Evolutionary conservation across 2,329 filamentous ascomycete genomes (phyloP).

Genomic region (Beauveria bassiana): DNA sequence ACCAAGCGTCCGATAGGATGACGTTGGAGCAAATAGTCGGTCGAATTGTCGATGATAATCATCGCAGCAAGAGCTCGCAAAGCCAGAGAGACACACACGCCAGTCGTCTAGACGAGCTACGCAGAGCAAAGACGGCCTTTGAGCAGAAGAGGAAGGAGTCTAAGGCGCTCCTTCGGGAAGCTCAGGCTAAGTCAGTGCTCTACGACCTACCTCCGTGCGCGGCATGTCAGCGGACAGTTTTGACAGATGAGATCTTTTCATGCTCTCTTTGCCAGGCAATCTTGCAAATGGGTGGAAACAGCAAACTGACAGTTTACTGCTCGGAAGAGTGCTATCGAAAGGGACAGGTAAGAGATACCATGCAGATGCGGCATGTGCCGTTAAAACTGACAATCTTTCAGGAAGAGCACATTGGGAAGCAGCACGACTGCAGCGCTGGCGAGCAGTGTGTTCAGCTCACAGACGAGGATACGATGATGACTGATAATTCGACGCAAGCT

Average conservation of each 20-base stretch:
- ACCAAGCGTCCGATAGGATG: conserved; percentile 20
- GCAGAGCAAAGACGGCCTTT: conserved; percentile 40
- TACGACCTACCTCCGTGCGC: conserved; percentile 32
- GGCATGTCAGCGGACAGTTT: conserved; percentile 28
- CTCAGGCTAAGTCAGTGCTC: conserved; percentile 26
- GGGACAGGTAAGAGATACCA: conserved; percentile 31
- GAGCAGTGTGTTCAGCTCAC: conserved; percentile 31
- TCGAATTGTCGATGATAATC: conserved; percentile 24
- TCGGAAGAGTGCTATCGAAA: conserved; percentile 33
- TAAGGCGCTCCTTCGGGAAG: conserved; percentile 26
- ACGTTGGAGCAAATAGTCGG: conserved; percentile 28
- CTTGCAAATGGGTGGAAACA: conserved; percentile 27
- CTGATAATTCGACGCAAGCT: conserved; percentile 20
- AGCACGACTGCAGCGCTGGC: conserved; percentile 35
- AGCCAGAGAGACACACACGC: conserved; percentile 31
- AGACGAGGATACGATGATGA: conserved; percentile 34
- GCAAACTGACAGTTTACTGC: conserved; percentile 36
- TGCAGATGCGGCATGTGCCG: no score
- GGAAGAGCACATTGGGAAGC: conserved; percentile 30
- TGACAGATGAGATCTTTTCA: conserved; percentile 29
- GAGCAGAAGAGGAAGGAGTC: conserved; percentile 35
- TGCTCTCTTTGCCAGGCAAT: conserved; percentile 40
- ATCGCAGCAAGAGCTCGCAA: conserved; percentile 22
- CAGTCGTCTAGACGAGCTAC: conserved; percentile 37
- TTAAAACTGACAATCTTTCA: conserved; percentile 15